Base-by-base conservation (phyloP, 2,329 filamentous ascomycete species). In the Ophiocordyceps unilateralis region DNA sequence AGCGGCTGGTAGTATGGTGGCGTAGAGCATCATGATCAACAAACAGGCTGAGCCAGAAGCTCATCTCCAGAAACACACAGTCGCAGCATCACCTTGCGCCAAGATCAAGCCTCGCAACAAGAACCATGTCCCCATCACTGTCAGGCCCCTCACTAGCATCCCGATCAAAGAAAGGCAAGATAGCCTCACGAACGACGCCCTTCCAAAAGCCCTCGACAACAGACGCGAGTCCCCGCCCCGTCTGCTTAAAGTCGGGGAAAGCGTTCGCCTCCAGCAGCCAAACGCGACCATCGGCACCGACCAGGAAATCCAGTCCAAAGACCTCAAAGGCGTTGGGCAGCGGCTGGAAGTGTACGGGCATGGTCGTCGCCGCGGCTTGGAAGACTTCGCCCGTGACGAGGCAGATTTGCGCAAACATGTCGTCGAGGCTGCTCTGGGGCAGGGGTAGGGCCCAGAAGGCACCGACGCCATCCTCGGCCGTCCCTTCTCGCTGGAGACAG, bases 171-270 rank as follows among this genome's bases (percentile, higher is more conserved):
- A 91, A 91, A 1, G 71, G 60, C 59, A 60, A 65, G 2, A 94
- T 73, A 2, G 69, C 83, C 49, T 72, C 64, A 44, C 76, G 68
- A 37, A 94, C 68, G 20, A 85, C 80, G 11, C 76, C 82, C 52
- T 76, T 70, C 69, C 93, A 91, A 50, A 98, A 68, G 8, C 78
- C 81, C 19, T 68, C 73, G 21, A 98, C 80, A 36, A 96, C 61
- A 0, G 65, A 73, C 55, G 71, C 76, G 49, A 93, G 61, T 44
- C 83, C 80, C 0, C 85, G 87, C 9, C 91, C 91, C 15, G 87
- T 94, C 73, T 96, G 89, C 55, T 74, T 78, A 56, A 96, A 96
- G 64, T 98, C 91, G 10, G 91, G 91, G 62, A 93, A 98, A 0
- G 89, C 85, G 65, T 98, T 98, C 26, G 93, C 75, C 65, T 98